Base-by-base conservation (phyloP, 129 eudicot genomes). In the Apium graveolens region DNA sequence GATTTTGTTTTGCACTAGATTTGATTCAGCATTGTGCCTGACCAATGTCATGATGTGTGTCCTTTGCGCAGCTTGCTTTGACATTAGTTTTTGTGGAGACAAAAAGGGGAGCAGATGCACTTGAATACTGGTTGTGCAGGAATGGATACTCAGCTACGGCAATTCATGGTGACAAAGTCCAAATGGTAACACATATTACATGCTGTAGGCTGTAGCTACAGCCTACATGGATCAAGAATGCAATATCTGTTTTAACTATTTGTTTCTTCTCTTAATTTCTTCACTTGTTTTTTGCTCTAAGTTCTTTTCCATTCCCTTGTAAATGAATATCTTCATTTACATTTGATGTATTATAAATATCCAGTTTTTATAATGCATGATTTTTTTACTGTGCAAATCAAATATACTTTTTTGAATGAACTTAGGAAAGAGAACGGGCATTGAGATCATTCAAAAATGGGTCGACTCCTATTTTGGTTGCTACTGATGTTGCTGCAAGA, bases 91-190 rank as follows among this genome's bases (percentile, higher is more conserved):
- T 92, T 81, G 97, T 88, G 66, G 96, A 90, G 88, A 92, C 96
- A 1, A 92, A 92, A 79, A 84, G 84, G 46, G 86, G 88, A 43
- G 97, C 91, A 0, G 97, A 92, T 84, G 35, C 74, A 1, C 77
- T 92, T 17, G 90, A 85, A 71, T 48, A 60, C 0, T 90, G 93
- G 97, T 73, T 92, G 29, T 83, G 83, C 78, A 77, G 74, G 75
- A 82, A 26, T 18, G 96, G 97, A 16, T 90, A 86, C 41, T 85
- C 85, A 31, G 89, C 97, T 37, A 82, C 83, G 0, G 91, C 93
- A 44, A 90, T 92, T 8, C 97, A 92, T 79, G 97, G 97, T 7
- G 97, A 88, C 73, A 92, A 88, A 90, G 89, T 90, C 44, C 97
- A 92, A 70, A 42, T 27, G 84, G 97, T 92, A 44, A 81, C 14